Percentiles rank a stretch among this genome's conserved stretches.
Conservation (phyloP, 2,329 filamentous ascomycete species). For the Colletotrichum plurivorum region DNA sequence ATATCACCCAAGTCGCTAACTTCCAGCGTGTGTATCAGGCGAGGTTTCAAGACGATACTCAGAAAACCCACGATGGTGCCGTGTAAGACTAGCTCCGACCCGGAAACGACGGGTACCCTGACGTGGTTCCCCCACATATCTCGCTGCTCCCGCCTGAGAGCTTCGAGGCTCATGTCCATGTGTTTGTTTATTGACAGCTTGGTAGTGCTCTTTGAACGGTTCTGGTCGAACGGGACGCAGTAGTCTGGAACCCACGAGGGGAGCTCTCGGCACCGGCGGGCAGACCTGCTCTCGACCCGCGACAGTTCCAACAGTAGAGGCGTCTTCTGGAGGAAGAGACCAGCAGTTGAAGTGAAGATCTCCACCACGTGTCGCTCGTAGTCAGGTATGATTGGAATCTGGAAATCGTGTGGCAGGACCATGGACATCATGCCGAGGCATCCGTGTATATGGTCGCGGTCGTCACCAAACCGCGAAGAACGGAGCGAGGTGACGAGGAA, state of each 20-base stretch:
- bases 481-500: constrained; percentile 15
- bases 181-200: not conserved
- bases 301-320: constrained; percentile 18
- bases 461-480: constrained; percentile 38
- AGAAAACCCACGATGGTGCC: not conserved
- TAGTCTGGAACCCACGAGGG: constrained; percentile 35
- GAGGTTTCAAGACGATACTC: no score
- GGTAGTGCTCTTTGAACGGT: no score
- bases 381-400: constrained; percentile 25
- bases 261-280: constrained; percentile 2
- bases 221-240: not conserved
- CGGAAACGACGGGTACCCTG: not conserved
- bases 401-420: not conserved
- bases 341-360: constrained; percentile 22
- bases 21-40: no score
- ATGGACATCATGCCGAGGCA: constrained; percentile 31
- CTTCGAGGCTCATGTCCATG: not conserved
- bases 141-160: not conserved
- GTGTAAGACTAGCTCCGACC: not conserved
- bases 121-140: not conserved
- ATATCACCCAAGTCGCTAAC: no score
- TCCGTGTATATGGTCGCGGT: constrained; percentile 42
- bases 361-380: constrained; percentile 28
- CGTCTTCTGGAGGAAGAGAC: constrained; percentile 16
- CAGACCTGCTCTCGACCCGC: not conserved